Evolutionary conservation across 768 basidiomycete genomes (phyloP).

Genomic region (Termitomyces sp.): DNA sequence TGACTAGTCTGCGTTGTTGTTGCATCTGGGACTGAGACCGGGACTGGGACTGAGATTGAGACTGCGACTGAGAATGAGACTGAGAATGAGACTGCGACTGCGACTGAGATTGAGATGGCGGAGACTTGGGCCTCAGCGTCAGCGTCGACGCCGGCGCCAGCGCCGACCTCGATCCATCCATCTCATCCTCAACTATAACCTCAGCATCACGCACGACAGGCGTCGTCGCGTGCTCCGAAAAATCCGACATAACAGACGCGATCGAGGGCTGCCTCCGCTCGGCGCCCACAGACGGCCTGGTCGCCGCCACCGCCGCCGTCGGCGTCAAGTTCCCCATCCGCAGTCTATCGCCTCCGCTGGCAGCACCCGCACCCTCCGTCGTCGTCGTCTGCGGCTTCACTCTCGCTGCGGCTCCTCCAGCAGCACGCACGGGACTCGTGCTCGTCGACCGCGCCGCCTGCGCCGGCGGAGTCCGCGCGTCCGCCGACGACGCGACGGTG

Average conservation of each 20-base stretch:
- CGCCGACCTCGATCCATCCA: slow-evolving; percentile 19
- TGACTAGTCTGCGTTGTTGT: slow-evolving; percentile 39
- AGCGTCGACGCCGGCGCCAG: slow-evolving; percentile 16
- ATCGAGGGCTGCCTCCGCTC: slow-evolving; percentile 62
- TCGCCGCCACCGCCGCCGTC: too few species aligned
- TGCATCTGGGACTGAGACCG: neutral
- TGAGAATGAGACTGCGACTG: too few species aligned
- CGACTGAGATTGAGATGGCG: too few species aligned
- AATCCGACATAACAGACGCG: slow-evolving; percentile 68
- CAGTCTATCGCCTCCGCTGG: slow-evolving; percentile 1
- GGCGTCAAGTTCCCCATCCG: slow-evolving; percentile 31
- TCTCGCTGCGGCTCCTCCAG: slow-evolving; percentile 15
- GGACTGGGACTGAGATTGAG: too few species aligned
- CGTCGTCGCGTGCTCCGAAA: slow-evolving; percentile 46
- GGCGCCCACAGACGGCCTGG: slow-evolving; percentile 17
- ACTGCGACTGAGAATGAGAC: neutral
- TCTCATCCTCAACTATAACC: slow-evolving; percentile 16
- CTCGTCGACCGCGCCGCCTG: slow-evolving; percentile 30
- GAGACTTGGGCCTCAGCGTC: slow-evolving; percentile 26
- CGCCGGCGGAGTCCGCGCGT: neutral
- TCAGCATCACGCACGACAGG: slow-evolving; percentile 14
- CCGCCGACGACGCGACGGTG: slow-evolving; percentile 8
- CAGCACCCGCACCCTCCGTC: neutral
- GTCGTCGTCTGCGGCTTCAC: slow-evolving; percentile 13
- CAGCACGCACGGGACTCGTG: slow-evolving; percentile 32